These are phyloP conservation scores for Asterophora lycoperdoides DNA, from an alignment of 768 basidiomycete species.

Conservation along the genomic window DNA sequence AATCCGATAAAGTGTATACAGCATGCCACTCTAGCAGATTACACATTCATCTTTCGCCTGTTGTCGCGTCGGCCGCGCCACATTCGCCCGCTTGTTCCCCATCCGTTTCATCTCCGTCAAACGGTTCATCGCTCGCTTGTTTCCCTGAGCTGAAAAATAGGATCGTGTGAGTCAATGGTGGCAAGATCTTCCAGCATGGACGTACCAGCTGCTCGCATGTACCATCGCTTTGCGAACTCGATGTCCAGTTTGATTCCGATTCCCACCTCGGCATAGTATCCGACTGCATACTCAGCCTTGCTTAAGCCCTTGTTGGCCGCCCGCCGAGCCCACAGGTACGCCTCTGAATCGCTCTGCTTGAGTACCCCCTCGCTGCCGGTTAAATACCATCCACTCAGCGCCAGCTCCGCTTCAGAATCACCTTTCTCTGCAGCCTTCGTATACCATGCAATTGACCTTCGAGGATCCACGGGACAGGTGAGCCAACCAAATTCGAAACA, in stretches of 20 bases:
- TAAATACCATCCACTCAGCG: conserved; percentile 96
- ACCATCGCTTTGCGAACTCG: conserved; percentile 97
- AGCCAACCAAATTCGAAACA: conserved; percentile 92
- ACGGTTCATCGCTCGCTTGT: conserved; percentile 94
- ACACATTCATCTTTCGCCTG: conserved; percentile 94
- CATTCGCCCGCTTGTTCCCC: conserved; percentile 73
- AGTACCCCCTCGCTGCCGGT: conserved; percentile 93
- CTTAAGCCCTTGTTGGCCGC: conserved; percentile 95
- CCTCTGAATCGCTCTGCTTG: conserved; percentile 97
- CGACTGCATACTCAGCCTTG: conserved; percentile 98
- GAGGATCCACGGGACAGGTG: conserved; percentile 88
- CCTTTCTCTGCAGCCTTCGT: conserved; percentile 98
- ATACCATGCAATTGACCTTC: conserved; percentile 96
- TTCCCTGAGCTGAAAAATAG: conserved; percentile 75
- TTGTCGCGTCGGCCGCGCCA: conserved; percentile 85
- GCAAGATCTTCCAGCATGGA: conserved; percentile 11
- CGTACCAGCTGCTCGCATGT: conserved; percentile 97
- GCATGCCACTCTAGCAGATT: conserved; percentile 45
- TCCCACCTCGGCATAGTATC: conserved; percentile 96
- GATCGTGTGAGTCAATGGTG: neutral
- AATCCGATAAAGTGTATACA: neutral
- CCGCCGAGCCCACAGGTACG: conserved; percentile 96
- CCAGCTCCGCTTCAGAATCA: conserved; percentile 90
- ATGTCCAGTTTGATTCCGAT: conserved; percentile 96
- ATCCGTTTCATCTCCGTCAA: conserved; percentile 93